Evolutionary conservation across 1,284 basidiomycete genomes (phyloP).

Genomic region (Exobasidium cylindrosporum): DNA sequence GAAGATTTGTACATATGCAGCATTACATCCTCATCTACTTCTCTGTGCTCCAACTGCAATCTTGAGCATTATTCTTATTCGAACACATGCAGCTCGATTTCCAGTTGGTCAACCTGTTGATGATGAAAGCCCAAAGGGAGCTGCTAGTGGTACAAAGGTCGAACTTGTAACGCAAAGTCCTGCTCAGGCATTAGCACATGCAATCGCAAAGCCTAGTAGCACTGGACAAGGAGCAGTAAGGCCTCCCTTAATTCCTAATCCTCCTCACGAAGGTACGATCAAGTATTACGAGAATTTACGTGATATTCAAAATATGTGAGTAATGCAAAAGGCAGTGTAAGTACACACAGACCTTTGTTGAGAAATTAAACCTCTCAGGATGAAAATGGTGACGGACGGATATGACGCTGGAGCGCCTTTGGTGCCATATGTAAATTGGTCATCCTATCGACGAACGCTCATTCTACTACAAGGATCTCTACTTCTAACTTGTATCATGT

Average conservation of each 20-base stretch:
- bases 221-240: constrained; percentile 18
- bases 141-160: background rate
- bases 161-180: constrained; percentile 11
- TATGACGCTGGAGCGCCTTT: constrained; percentile 49
- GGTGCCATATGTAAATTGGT: constrained; percentile 54
- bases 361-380: constrained; percentile 24
- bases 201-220: constrained; percentile 17
- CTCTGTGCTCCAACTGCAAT: constrained; percentile 42
- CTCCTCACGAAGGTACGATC: constrained; percentile 48
- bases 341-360: no score
- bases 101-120: constrained; percentile 17
- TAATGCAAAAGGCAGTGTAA: no score
- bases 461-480: constrained; percentile 47
- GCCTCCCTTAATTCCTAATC: constrained; percentile 43
- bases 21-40: constrained; percentile 45
- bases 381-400: constrained; percentile 51
- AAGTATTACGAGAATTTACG: constrained; percentile 52
- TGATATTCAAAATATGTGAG: constrained; percentile 55
- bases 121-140: background rate
- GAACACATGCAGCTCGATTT: constrained; percentile 38
- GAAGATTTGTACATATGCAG: constrained; percentile 13
- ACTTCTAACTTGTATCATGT: constrained; percentile 40
- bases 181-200: constrained; percentile 15
- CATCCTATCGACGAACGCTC: constrained; percentile 45
- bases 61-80: constrained; percentile 44